Conservation (phyloP, 2,329 filamentous ascomycete genomes). For the Aschersonia sp. region DNA sequence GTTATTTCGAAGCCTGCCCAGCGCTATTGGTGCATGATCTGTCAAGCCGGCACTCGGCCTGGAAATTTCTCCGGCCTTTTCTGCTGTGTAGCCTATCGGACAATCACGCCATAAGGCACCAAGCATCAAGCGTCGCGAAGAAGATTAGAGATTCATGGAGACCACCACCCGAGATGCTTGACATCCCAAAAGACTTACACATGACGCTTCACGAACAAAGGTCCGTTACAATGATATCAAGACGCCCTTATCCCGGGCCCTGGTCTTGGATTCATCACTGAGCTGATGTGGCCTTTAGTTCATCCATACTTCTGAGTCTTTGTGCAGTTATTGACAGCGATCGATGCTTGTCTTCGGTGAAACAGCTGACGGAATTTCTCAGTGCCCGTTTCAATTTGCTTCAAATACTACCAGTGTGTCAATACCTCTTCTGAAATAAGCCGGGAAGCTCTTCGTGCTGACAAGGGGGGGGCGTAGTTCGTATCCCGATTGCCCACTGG, state of each 20-base stretch:
- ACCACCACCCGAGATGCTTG: constrained; percentile 9
- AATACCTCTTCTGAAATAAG: background rate
- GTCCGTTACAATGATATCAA: constrained; percentile 16
- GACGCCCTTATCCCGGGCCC: background rate
- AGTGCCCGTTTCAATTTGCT: too few species aligned
- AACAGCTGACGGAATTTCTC: too few species aligned
- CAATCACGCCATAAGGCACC: constrained; percentile 31
- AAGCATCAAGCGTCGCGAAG: constrained; percentile 32
- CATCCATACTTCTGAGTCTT: too few species aligned
- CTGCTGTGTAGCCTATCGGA: constrained; percentile 38
- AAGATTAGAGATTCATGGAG: constrained; percentile 15
- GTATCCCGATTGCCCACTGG: constrained; percentile 39
- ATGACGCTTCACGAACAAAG: constrained; percentile 38
- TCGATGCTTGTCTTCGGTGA: too few species aligned
- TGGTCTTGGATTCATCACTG: too few species aligned
- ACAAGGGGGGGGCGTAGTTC: constrained; percentile 23
- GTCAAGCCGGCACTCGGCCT: constrained; percentile 9
- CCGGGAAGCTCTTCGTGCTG: too few species aligned
- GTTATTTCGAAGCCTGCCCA: constrained; percentile 40
- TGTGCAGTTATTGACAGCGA: too few species aligned
- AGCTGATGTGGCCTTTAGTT: too few species aligned
- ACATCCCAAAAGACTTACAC: constrained; percentile 14
- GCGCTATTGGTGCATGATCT: constrained; percentile 16
- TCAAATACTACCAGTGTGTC: background rate
- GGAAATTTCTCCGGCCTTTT: constrained; percentile 32